Base-by-base conservation (phyloP, 768 basidiomycete genomes). In the Cyclocybe aegerita region DNA sequence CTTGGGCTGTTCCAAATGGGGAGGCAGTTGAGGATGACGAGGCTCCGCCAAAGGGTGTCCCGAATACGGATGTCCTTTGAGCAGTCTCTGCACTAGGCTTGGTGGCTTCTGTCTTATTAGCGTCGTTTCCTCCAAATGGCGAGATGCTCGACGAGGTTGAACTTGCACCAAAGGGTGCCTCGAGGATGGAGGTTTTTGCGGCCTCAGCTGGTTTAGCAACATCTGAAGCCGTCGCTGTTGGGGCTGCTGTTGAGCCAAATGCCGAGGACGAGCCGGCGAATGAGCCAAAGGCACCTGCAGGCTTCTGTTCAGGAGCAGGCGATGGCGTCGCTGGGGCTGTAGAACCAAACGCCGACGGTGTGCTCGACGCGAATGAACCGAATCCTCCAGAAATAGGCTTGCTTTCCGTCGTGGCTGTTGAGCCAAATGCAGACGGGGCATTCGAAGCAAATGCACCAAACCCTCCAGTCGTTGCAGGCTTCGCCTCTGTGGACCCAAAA, bases 351-450 rank as follows among this genome's bases (percentile, higher is more conserved):
- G 69, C 60, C 4, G 59, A 54, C 4, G 64, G 65, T 12, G 57
- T 61, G 8, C 62, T 43, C 2, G 71, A 67, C 4, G 63, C 60
- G 53, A 66, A 70, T 1, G 63, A 61, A 9, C 59, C 48, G 30
- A 70, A 70, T 31, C 58, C 64, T 33, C 60, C 61, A 23, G 57
- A 39, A 31, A 53, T 15, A 23, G 49, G 35, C 17, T 46, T 52
- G 9, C 35, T 17, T 8, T 47, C 48, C 11, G 16, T 17, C 31
- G 43, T 23, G 17, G 43, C 31, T 4, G 52, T 48, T 37, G 67
- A 67, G 7, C 65, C 70, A 50, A 73, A 73, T 29, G 58, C 33
- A n/a, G 70, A 36, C n/a, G 62, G 37, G 7, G 61, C 51, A 30
- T 57, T 44, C 38, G 62, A n/a, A 12, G 50, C 60, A 52, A 60